Evolutionary conservation across 805 yeast genomes (phyloP), one percentile per base, ranked within the genome.

Genomic region (Candida berthetii): DNA sequence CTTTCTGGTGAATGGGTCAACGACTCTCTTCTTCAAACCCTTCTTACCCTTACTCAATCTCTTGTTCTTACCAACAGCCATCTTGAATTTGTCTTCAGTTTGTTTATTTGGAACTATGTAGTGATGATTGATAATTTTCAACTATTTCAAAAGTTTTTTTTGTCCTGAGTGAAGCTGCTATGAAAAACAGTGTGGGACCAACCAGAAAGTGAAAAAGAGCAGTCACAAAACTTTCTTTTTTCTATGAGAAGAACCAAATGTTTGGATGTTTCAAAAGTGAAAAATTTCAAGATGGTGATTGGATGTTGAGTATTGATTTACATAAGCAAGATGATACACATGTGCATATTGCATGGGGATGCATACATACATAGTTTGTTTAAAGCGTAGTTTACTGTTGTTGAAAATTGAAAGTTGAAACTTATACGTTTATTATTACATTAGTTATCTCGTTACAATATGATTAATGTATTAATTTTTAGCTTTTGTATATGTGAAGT

Each of bases 1-100:
- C 78, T 91, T 91, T 76, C 90, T 89, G 83, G 96, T 80, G 93
- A 91, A 91, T 69, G 98, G 98, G 81, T 91, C 99, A 60, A 89
- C 95, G 69, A 86, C 93, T 84, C 84, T 91, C 95, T 91, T 93
- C 95, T 91, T 91, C 73, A 88, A 77, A 68, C 98, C 97, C 77
- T 91, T 91, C 88, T 85, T 84, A 68, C 93, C 91, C 79, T 82
- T 82, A 72, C 79, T 72, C 67, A 79, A 72, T 71, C 84, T 76
- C 82, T 85, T 85, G 72, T 85, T 85, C 79, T 85, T 85, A 65
- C 91, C 91, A 68, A 83, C 87, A 77, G 85, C 88, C 86, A 80
- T 78, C 44, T 48, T 60, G 44, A 44, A 36, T 31, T 43, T 16
- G 20, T 35, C 31, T 40, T 34, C 25, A n/a, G 27, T 18, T n/a